Evolutionary conservation across 768 basidiomycete species (phyloP), one percentile per base, ranked within the genome.

Genomic region (Tricholoma flavovirens): DNA sequence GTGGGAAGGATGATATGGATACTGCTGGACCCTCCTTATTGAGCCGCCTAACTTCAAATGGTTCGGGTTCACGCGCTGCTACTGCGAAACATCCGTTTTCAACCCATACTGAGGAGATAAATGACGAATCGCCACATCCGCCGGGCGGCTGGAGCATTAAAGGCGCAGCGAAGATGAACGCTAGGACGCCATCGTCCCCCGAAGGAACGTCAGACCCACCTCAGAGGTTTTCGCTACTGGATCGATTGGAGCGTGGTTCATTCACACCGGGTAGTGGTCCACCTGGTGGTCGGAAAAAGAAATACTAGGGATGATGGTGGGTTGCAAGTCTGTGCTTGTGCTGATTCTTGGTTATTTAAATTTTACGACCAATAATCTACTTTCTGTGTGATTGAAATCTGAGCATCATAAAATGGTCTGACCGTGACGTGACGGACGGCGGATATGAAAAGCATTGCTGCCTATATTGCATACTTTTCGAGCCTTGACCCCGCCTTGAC

Each of bases 71-170:
- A 5, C 46, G 51, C 19, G 53, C 42, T 6, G 6, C 46, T 49
- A 49, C 57, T 52, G 19, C 21, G 33, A 62, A 40, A 26, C 51
- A 26, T 26, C 19, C 51, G 22, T 38, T 26, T 36, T n/a, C 49
- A 26, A 45, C 54, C 17, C 54, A 52, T 54, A 35, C 50, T 59
- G 38, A 24, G 26, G 51, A 55, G 24, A 52, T 19, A 22, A 30
- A 21, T 14, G 45, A 38, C 21, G 52, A 48, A 43, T 26, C 32
- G 26, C 42, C 42, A 9, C 49, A 62, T 59, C 74, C 75, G 10
- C 64, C 66, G 40, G 72, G 70, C n/a, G 81, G 78, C 38, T 77
- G 68, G 59, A 81, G 77, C 59, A 83, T 83, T 60, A 81, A 77
- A 61, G 82, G 82, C 51, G 82, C 82, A 22, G 82, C 81, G 15